These are phyloP conservation scores for Pichia paraexigua DNA, from an alignment of 805 yeast genomes.

Conservation along the genomic window DNA sequence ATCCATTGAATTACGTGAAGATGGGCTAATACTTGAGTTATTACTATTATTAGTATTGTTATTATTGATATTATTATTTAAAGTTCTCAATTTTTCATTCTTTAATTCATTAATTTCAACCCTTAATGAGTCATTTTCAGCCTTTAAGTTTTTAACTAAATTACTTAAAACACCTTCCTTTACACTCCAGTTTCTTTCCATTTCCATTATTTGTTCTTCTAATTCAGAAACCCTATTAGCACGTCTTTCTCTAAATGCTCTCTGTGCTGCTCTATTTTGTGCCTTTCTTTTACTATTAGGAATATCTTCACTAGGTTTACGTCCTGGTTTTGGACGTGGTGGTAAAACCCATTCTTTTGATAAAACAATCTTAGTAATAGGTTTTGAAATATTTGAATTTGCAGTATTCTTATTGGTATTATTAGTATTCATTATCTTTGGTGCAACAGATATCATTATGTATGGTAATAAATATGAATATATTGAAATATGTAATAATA, in stretches of 20 bases:
- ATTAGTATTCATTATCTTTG: conserved; percentile 3
- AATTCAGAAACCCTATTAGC: conserved; percentile 76
- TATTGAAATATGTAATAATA: neutral
- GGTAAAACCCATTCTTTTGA: conserved; percentile 54
- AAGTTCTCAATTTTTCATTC: neutral
- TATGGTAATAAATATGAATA: neutral
- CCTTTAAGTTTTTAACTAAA: conserved; percentile 41
- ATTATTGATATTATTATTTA: too few species aligned
- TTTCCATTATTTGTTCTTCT: conserved; percentile 57
- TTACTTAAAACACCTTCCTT: conserved; percentile 48
- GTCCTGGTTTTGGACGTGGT: conserved; percentile 54
- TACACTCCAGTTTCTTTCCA: conserved; percentile 57
- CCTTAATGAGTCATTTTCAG: conserved; percentile 37
- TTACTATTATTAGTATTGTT: neutral
- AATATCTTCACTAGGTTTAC: conserved; percentile 47
- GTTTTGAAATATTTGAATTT: conserved; percentile 3
- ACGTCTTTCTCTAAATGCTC: conserved; percentile 82
- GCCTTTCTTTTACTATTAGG: conserved; percentile 85
- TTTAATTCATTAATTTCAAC: conserved; percentile 24
- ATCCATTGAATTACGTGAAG: neutral
- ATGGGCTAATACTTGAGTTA: neutral
- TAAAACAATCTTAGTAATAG: conserved; percentile 45
- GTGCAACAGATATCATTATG: conserved; percentile 8
- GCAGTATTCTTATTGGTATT: neutral
- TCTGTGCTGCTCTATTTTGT: conserved; percentile 88